Percentiles rank a stretch among this genome's conserved stretches.
phyloP scores from a whole-genome alignment of 1,284 basidiomycete species.

The Ganoderma meredithae region DNA sequence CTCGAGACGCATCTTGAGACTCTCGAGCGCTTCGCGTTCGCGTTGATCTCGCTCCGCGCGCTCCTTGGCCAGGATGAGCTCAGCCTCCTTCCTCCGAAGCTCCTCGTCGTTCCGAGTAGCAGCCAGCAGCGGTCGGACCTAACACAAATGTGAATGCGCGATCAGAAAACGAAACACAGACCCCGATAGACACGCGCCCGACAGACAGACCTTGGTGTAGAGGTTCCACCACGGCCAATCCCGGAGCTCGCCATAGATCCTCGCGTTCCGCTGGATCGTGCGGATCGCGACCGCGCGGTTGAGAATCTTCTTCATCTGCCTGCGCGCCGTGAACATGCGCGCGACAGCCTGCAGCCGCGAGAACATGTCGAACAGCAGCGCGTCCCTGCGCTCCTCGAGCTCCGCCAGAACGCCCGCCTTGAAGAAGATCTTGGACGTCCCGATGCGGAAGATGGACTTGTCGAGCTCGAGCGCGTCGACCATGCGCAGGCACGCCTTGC shows the following conservation, averaged over 20 bases:
- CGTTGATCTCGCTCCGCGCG: conserved; percentile 85
- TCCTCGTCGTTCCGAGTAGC: conserved; percentile 96
- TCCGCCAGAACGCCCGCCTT: conserved; percentile 99
- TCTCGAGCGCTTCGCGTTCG: conserved; percentile 82
- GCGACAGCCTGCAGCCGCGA: conserved; percentile 88
- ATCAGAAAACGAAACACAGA: neutral
- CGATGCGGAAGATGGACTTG: conserved; percentile 87
- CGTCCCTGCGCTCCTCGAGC: conserved; percentile 93
- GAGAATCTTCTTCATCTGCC: conserved; percentile 95
- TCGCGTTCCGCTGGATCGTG: conserved; percentile 94
- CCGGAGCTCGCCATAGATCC: conserved; percentile 87
- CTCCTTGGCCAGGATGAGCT: conserved; percentile 85
- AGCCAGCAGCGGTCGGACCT: conserved; percentile 91
- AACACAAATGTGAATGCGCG: conserved; percentile 18
- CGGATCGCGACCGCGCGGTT: conserved; percentile 92
- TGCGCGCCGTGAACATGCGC: conserved; percentile 85
- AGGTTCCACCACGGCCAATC: conserved; percentile 99
- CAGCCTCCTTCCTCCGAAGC: conserved; percentile 87
- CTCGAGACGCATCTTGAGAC: conserved; percentile 80
- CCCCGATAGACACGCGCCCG: too few relatives aligned
- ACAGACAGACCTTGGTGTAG: conserved; percentile 79
- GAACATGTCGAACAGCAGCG: conserved; percentile 89
- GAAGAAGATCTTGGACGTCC: conserved; percentile 99
- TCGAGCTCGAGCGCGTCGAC: conserved; percentile 92
- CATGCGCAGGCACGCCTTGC: conserved; percentile 94